phyloP scores from a whole-genome alignment of 106 monocot genomes.

The Gastrodia elata region DNA sequence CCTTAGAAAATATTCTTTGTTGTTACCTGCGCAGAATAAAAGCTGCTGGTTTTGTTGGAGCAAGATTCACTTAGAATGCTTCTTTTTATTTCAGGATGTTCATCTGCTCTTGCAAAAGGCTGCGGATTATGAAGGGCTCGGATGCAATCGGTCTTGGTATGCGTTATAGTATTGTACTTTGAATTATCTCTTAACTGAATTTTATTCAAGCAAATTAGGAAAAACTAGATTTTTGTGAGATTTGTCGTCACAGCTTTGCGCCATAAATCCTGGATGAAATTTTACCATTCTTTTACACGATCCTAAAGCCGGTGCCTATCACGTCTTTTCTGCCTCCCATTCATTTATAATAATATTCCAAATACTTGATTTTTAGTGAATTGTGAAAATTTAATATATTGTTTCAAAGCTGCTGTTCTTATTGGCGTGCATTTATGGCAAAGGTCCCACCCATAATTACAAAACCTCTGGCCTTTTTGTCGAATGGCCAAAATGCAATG shows the following conservation, averaged over 20 bases:
- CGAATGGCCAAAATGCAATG: neutral
- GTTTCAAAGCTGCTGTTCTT: neutral
- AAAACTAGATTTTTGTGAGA: neutral
- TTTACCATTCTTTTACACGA: too few species aligned
- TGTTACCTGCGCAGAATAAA: neutral
- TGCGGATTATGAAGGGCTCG: constrained; percentile 77
- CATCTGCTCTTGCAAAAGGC: constrained; percentile 47
- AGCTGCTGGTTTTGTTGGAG: neutral
- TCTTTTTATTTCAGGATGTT: constrained; percentile 41
- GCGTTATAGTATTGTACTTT: neutral
- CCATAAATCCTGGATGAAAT: too few species aligned
- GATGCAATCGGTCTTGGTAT: constrained; percentile 77
- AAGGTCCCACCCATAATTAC: neutral
- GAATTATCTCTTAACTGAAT: neutral
- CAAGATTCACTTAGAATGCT: neutral
- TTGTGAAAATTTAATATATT: neutral
- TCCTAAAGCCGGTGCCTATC: too few species aligned
- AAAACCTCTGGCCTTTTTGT: neutral
- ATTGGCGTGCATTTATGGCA: neutral
- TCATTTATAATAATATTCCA: neutral
- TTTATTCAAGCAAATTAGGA: neutral
- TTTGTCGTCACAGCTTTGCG: neutral
- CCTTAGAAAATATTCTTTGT: neutral
- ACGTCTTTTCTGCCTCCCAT: too few species aligned
- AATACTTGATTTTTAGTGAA: neutral